Base-by-base conservation (phyloP, 108 stramenopile genomes). In the Cyclotella atomus region DNA sequence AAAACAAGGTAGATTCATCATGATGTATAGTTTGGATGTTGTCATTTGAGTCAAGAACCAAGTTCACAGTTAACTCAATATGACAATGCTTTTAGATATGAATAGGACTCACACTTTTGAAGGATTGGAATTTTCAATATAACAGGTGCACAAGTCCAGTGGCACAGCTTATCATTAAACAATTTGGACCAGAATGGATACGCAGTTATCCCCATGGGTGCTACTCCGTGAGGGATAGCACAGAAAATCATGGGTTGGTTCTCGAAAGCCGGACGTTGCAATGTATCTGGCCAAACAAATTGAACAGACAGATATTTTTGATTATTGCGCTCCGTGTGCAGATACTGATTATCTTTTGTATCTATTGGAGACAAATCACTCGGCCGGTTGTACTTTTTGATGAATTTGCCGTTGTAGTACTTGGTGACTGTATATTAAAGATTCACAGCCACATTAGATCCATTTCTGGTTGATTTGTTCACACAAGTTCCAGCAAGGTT, bases 121-220 rank as follows among this genome's bases (percentile, higher is more conserved):
- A 90, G 49, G 10, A 90, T 53, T 14, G 89, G 89, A 6, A 90
- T 38, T 20, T 77, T 78, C 2, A 90, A 57, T 2, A 90, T 44
- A 12, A 90, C 43, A 2, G 86, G 86, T 16, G 89, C 89, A 71
- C 77, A 78, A 5, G 87, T 88, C 89, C 89, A 90, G 57, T 76
- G 79, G 59, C 87, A 88, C 3, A 88, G 52, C 43, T 70, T 75
- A n/a, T 72, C 75, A 36, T 87, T 86, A 68, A 77, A 90, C 25
- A 90, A 34, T 60, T 90, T 90, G 34, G 78, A 73, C 85, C 86
- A 90, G 14, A 87, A 34, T 25, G 89, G 89, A 72, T 90, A 90
- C 2, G 85, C 83, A 0, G 84, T 85, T 25, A 87, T 82, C 0
- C 89, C 89, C 33, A 86, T 73, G 17, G 89, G 89, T 45, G 78